These are phyloP conservation scores for Rhodotorula sp. DNA, from an alignment of 1,284 basidiomycete genomes.

Conservation along the genomic window DNA sequence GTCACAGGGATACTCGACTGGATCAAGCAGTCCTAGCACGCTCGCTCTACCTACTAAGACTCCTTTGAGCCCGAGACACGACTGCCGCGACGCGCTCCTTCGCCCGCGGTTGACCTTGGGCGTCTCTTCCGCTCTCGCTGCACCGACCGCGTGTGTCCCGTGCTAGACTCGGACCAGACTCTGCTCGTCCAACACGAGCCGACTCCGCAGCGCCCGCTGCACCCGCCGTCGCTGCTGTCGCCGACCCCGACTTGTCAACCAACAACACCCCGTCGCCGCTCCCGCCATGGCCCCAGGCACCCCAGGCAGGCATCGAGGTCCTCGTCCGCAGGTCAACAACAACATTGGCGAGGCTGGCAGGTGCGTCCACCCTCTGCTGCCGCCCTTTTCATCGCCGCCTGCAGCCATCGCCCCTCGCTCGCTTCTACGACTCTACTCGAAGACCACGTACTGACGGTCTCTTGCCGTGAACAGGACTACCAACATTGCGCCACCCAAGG, in stretches of 20 bases:
- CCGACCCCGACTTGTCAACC: constrained; percentile 3
- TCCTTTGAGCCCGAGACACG: too few relatives aligned
- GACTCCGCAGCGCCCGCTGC: too few relatives aligned
- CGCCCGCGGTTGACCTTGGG: too few relatives aligned
- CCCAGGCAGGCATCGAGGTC: constrained; percentile 19
- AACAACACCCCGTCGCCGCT: background rate
- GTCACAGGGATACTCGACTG: too few relatives aligned
- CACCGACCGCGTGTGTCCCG: too few relatives aligned
- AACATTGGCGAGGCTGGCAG: constrained; percentile 36
- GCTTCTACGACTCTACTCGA: too few relatives aligned
- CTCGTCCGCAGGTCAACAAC: constrained; percentile 34
- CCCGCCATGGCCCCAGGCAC: constrained; percentile 18
- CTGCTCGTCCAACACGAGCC: too few relatives aligned
- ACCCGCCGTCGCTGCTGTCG: background rate
- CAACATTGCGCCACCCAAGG: constrained; percentile 30
- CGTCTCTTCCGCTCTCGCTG: too few relatives aligned
- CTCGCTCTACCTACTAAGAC: too few relatives aligned
- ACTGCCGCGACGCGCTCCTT: too few relatives aligned
- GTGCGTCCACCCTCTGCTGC: constrained; percentile 1
- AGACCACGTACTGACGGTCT: background rate
- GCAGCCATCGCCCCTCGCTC: background rate
- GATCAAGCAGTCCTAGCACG: too few relatives aligned
- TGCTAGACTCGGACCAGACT: too few relatives aligned
- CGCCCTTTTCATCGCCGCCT: background rate
- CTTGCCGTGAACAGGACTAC: constrained; percentile 19